phyloP scores from a whole-genome alignment of 108 stramenopile genomes.

The Discostella stelligeroides region DNA sequence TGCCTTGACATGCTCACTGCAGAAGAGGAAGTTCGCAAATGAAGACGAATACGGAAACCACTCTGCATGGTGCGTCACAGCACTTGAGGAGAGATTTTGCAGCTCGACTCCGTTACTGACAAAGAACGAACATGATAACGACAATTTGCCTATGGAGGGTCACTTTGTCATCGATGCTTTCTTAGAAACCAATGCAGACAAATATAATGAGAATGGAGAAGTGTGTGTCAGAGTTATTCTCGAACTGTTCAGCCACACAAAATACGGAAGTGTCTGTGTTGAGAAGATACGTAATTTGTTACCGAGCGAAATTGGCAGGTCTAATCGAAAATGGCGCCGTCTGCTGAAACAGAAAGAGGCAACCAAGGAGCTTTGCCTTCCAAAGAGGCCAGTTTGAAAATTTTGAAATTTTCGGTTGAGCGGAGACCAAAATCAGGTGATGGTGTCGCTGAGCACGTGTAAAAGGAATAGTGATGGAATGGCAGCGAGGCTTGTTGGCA shows the following conservation, averaged over 20 bases:
- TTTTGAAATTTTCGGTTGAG: no score
- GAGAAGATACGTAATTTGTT: constrained; percentile 60
- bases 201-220: background rate
- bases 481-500: background rate
- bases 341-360: no score
- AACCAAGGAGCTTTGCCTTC: no score
- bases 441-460: no score
- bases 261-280: constrained; percentile 47
- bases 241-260: constrained; percentile 59
- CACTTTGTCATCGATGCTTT: constrained; percentile 60
- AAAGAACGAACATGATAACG: constrained; percentile 21
- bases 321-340: constrained; percentile 83
- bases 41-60: background rate
- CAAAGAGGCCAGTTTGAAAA: no score
- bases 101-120: background rate
- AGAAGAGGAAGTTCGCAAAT: background rate
- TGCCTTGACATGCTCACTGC: constrained; percentile 24
- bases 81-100: constrained; percentile 34
- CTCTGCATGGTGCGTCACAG: constrained; percentile 22
- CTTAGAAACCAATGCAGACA: constrained; percentile 14
- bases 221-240: constrained; percentile 44
- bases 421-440: no score
- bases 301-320: constrained; percentile 69
- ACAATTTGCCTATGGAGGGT: constrained; percentile 58
- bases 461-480: no score